phyloP scores from a whole-genome alignment of 2,329 filamentous ascomycete species.

The Phyllosticta capitalensis region DNA sequence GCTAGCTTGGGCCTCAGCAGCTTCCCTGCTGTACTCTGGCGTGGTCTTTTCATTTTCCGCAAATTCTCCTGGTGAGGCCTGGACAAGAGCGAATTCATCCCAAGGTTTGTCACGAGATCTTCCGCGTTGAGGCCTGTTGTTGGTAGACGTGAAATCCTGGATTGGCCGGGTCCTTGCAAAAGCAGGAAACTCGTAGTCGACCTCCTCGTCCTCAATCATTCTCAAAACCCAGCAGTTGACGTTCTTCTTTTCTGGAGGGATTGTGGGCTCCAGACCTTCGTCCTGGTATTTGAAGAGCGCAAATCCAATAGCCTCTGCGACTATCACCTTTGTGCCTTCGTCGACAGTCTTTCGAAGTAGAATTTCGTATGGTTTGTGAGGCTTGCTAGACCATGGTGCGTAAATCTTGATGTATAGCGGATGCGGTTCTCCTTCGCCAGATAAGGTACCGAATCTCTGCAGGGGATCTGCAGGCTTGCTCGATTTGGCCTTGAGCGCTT shows the following conservation, averaged over 20 bases:
- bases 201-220: slow-evolving; percentile 76
- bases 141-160: slow-evolving; percentile 68
- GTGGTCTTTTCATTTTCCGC: slow-evolving; percentile 59
- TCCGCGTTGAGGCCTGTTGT: slow-evolving; percentile 56
- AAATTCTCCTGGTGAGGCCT: slow-evolving; percentile 59
- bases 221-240: slow-evolving; percentile 75
- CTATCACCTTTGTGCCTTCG: slow-evolving; percentile 59
- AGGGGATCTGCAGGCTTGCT: slow-evolving; percentile 62
- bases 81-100: slow-evolving; percentile 73
- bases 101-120: slow-evolving; percentile 66
- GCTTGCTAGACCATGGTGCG: slow-evolving; percentile 57
- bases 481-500: slow-evolving; percentile 63
- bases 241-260: slow-evolving; percentile 58
- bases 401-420: slow-evolving; percentile 71
- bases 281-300: slow-evolving; percentile 70
- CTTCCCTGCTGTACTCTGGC: slow-evolving; percentile 54
- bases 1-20: slow-evolving; percentile 14
- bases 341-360: slow-evolving; percentile 61
- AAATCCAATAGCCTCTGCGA: slow-evolving; percentile 73
- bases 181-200: slow-evolving; percentile 77
- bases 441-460: slow-evolving; percentile 65
- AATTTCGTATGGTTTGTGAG: slow-evolving; percentile 59
- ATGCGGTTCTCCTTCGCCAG: slow-evolving; percentile 67
- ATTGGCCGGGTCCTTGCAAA: slow-evolving; percentile 64
- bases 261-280: slow-evolving; percentile 59